Evolutionary conservation across 2,329 filamentous ascomycete species (phyloP).

Genomic region (Alternaria gansuensis): DNA sequence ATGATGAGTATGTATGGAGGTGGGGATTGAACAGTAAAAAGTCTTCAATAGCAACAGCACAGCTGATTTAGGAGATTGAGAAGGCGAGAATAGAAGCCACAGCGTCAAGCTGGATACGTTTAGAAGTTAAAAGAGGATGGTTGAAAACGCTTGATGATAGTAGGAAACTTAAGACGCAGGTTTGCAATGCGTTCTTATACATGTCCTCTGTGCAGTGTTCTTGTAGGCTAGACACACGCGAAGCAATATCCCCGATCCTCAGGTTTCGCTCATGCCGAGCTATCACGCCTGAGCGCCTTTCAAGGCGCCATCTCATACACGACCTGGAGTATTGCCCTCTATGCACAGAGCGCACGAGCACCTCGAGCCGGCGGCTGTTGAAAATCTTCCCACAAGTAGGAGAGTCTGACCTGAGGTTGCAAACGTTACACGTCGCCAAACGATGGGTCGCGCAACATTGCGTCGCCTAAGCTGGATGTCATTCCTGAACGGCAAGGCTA

Average conservation of each 20-base stretch:
- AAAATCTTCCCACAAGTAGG: constrained; percentile 27
- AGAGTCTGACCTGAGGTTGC: constrained; percentile 15
- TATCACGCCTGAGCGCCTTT: constrained; percentile 10
- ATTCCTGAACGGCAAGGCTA: constrained; percentile 19
- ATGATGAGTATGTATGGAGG: constrained; percentile 29
- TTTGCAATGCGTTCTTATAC: constrained; percentile 23
- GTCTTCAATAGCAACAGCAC: constrained; percentile 33
- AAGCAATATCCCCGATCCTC: constrained; percentile 13
- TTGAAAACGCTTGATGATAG: constrained; percentile 33
- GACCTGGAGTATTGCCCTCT: constrained; percentile 22
- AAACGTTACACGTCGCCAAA: constrained; percentile 29
- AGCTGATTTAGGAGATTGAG: constrained; percentile 32
- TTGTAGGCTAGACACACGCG: constrained; percentile 5
- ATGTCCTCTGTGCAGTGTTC: not conserved
- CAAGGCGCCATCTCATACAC: constrained; percentile 24
- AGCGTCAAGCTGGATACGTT: constrained; percentile 45
- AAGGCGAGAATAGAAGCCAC: constrained; percentile 26
- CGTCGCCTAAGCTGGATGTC: constrained; percentile 9
- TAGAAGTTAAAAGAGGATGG: constrained; percentile 16
- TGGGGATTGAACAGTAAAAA: constrained; percentile 6
- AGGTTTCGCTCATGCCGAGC: constrained; percentile 24
- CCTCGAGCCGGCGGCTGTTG: constrained; percentile 4
- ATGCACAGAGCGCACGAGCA: constrained; percentile 20
- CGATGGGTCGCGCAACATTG: constrained; percentile 15
- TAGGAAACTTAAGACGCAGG: constrained; percentile 29